phyloP scores from a whole-genome alignment of 129 eudicot species.

The Chrysanthemum makinoi region DNA sequence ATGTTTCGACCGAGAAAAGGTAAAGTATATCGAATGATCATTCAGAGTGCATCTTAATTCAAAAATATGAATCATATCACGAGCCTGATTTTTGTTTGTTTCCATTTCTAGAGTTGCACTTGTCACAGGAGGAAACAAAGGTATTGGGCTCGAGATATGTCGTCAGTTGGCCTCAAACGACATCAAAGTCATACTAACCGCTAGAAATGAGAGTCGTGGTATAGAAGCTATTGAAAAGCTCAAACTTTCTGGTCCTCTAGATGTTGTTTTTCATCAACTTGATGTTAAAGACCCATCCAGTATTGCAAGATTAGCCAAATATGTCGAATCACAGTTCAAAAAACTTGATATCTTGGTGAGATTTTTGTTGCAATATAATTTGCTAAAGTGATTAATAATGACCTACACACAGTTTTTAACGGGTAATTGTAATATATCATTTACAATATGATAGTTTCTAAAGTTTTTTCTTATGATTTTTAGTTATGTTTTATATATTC shows the following conservation, averaged over 20 bases:
- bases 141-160: constrained; percentile 34
- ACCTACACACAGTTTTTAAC: no score
- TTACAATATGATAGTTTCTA: no score
- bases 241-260: not conserved
- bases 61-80: not conserved
- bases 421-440: no score
- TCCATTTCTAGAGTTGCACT: constrained; percentile 15
- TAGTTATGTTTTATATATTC: no score
- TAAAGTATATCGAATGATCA: no score
- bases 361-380: not conserved
- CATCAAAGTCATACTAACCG: constrained; percentile 12
- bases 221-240: constrained; percentile 17
- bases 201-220: constrained; percentile 21
- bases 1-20: no score
- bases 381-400: no score
- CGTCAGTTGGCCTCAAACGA: constrained; percentile 25
- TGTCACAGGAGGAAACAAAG: constrained; percentile 34
- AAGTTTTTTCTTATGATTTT: no score
- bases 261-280: constrained; percentile 34
- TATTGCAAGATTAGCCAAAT: constrained; percentile 14
- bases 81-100: not conserved
- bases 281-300: constrained; percentile 33
- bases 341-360: constrained; percentile 23
- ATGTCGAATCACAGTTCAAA: constrained; percentile 9
- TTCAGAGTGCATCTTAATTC: no score